Evolutionary conservation across 176 grass and related monocot species (phyloP), one percentile per base, ranked within the genome.

Genomic region (Hsuehochloa calcarea): DNA sequence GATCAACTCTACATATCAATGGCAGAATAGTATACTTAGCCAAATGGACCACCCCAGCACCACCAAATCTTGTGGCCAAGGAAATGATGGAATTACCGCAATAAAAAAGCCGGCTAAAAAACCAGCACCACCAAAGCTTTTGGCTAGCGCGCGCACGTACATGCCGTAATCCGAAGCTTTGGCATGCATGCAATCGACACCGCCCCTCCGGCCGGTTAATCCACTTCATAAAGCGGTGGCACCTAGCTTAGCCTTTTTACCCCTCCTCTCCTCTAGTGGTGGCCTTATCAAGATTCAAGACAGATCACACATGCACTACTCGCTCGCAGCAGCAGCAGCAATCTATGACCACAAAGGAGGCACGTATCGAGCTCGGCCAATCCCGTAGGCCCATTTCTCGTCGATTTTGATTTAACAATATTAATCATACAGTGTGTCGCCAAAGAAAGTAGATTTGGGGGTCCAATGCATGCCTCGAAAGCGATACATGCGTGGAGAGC

Each of bases 41-140:
- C 74, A 70, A 67, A 31, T 74, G 87, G 87, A 89, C 87, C 75
- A 84, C 87, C 4, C 2, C 34, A 54, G 81, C 87, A 89, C 87
- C 81, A 89, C 49, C 23, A 7, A 79, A 86, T 86, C 79, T 78
- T 86, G 88, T 90, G 88, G 88, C 77, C 69, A 62, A 23, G 67
- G 40, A 80, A 13, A 65, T 58, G 58, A 61, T 12, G n/a, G 58
- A 26, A 26, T 77, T 81, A 81, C 85, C 85, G 27, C 69, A 66
- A 58, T 35, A 1, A 65, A 74, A 56, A 55, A 50, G n/a, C 84
- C 0, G 4, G 9, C 40, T 26, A 19, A 34, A 34, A 34, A 34
- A 34, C 39, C 40, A 31, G 16, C 35, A 63, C 31, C 19, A 65
- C 41, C 10, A 34, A 38, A 19, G 34, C 35, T 46, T 20, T 2